These are phyloP conservation scores for Angomonas deanei DNA, from an alignment of 208 protist species.

Conservation along the genomic window DNA sequence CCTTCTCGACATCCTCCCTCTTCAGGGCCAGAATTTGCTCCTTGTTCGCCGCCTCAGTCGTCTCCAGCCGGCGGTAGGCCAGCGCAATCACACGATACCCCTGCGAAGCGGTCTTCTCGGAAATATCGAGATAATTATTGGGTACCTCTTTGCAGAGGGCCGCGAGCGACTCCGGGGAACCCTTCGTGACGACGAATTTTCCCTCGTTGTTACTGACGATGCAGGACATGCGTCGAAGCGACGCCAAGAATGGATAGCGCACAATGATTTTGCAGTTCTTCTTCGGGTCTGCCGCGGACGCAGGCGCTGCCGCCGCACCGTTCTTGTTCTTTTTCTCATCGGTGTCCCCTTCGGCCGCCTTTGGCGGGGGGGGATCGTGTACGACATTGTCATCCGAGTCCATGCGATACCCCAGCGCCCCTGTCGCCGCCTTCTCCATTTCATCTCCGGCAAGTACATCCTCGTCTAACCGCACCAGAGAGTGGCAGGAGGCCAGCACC, in stretches of 20 bases:
- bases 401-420: slow-evolving; percentile 85
- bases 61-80: slow-evolving; percentile 78
- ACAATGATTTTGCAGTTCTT: slow-evolving; percentile 71
- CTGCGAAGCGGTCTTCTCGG: slow-evolving; percentile 72
- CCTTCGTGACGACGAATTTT: slow-evolving; percentile 90
- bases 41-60: slow-evolving; percentile 36
- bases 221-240: slow-evolving; percentile 95
- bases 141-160: slow-evolving; percentile 81
- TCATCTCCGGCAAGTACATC: slow-evolving; percentile 93
- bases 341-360: slow-evolving; percentile 8
- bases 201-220: slow-evolving; percentile 56
- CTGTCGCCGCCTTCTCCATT: slow-evolving; percentile 93
- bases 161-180: slow-evolving; percentile 94
- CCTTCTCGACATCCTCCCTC: slow-evolving; percentile 85
- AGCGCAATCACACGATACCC: slow-evolving; percentile 97
- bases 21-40: slow-evolving; percentile 42
- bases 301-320: not conserved
- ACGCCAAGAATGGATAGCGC: slow-evolving; percentile 93
- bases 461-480: slow-evolving; percentile 84
- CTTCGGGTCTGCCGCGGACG: slow-evolving; percentile 6
- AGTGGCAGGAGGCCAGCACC: slow-evolving; percentile 88
- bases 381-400: slow-evolving; percentile 62
- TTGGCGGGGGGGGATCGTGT: slow-evolving; percentile 41
- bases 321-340: slow-evolving; percentile 7
- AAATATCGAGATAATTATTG: slow-evolving; percentile 70